A percentile compares a stretch with the other conserved stretches of the same genome.
Evolutionary conservation across 345 rosid genomes (phyloP).

Genomic region (Reutealis trisperma): DNA sequence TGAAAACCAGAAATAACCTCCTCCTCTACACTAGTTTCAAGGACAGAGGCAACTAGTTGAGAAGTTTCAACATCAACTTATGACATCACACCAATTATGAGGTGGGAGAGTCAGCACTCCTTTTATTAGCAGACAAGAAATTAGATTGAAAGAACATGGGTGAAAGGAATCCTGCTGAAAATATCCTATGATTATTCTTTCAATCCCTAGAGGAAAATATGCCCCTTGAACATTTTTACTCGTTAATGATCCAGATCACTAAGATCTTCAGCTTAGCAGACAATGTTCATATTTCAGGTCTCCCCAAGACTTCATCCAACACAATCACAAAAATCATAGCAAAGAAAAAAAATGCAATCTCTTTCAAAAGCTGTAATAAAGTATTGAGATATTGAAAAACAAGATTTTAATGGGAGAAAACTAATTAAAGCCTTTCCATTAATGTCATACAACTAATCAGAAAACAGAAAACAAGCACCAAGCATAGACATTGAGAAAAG

Average conservation of each 20-base stretch:
- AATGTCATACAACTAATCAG: background rate
- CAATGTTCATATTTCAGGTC: background rate
- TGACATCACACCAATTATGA: background rate
- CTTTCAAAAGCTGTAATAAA: background rate
- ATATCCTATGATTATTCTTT: background rate
- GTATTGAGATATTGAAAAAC: background rate
- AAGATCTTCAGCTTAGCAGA: background rate
- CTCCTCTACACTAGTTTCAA: background rate
- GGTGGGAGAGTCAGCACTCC: background rate
- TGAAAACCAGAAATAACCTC: background rate
- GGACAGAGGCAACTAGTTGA: background rate
- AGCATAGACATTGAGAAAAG: too few relatives aligned
- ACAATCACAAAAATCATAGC: too few relatives aligned
- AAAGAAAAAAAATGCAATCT: too few relatives aligned
- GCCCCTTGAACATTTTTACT: background rate
- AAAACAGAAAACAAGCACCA: too few relatives aligned
- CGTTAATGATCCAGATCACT: background rate
- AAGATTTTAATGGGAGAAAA: background rate
- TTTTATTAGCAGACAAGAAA: background rate
- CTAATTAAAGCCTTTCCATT: background rate
- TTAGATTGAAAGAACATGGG: background rate
- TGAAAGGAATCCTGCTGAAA: background rate
- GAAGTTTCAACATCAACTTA: background rate
- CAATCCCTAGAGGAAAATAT: background rate
- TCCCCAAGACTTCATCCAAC: background rate